Base-by-base conservation (phyloP, 164 flowering plant genomes). In the Nymphaea thermarum region DNA sequence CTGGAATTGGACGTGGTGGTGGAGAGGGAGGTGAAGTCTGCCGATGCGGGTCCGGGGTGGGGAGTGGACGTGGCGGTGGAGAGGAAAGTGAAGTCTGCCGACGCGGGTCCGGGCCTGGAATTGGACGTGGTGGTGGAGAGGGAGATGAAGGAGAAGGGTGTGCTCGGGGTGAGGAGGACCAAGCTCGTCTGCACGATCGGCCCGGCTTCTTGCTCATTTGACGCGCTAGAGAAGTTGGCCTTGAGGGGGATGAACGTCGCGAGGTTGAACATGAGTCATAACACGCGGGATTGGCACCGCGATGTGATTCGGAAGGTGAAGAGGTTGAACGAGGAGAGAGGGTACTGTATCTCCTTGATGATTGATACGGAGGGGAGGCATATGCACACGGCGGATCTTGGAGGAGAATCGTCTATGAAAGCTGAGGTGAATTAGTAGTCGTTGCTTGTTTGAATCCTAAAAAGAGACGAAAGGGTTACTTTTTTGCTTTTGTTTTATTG, bases 111-210 rank as follows among this genome's bases (percentile, higher is more conserved):
- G 4, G 55, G 55, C 65, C 65, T 83, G 61, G 84, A 81, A n/a
- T 61, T 86, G 10, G 93, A 90, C 77, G 83, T 80, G 63, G 92
- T 84, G 44, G 62, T 83, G 3, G 87, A 88, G 76, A 70, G 67
- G 60, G 93, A 88, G 72, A 64, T 90, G 83, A 85, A 73, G 76
- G 84, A 82, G 68, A 88, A 82, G 72, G 93, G 96, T 62, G 84
- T 85, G 63, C n/a, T 81, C 77, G 91, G 92, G 51, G 60, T 88
- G 88, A 84, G 90, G 82, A 88, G 87, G 86, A 88, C 94, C 14
- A 91, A 91, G 83, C 82, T 91, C 3, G 88, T 91, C 11, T 91
- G 97, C 71, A 91, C 97, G 0, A 76, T 91, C 17, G 94, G 97
- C 60, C 94, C 97, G 2, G 86, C 97, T 2, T 87, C 89, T 66